A percentile compares a stretch with the other conserved stretches of the same genome.
Evolutionary conservation across 176 grass and related monocot genomes (phyloP).

Genomic region (Paspalum notatum): DNA sequence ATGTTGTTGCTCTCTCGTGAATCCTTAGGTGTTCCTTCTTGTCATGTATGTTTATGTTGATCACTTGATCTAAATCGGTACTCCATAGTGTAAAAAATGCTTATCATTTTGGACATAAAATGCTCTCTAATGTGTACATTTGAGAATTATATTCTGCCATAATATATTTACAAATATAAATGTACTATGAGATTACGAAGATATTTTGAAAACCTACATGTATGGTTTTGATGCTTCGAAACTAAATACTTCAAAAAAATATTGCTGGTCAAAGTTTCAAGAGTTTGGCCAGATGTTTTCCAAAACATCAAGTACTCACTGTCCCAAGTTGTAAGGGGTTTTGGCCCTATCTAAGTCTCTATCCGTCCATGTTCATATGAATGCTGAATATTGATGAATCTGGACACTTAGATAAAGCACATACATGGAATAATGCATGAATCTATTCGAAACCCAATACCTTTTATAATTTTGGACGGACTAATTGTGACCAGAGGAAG

Average conservation of each 20-base stretch:
- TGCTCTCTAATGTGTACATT: neutral
- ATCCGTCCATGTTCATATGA: no score
- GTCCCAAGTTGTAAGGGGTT: no score
- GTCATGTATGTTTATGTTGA: conserved; percentile 7
- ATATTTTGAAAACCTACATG: neutral
- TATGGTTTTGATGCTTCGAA: neutral
- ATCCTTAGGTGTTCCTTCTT: neutral
- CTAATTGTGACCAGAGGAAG: neutral
- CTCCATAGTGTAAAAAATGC: neutral
- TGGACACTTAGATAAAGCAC: no score
- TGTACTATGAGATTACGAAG: neutral
- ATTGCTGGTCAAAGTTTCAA: neutral
- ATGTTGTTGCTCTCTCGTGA: neutral
- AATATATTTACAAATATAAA: no score
- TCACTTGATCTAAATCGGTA: neutral
- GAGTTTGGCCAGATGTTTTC: neutral
- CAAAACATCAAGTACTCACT: no score
- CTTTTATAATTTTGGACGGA: neutral
- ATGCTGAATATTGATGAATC: no score
- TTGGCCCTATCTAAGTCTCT: no score
- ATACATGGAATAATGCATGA: no score
- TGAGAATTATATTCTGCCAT: neutral
- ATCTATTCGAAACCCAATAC: no score
- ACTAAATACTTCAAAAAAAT: neutral
- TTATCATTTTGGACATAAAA: neutral